These are phyloP conservation scores for Termitomyces sp. DNA, from an alignment of 768 basidiomycete species.

Conservation along the genomic window DNA sequence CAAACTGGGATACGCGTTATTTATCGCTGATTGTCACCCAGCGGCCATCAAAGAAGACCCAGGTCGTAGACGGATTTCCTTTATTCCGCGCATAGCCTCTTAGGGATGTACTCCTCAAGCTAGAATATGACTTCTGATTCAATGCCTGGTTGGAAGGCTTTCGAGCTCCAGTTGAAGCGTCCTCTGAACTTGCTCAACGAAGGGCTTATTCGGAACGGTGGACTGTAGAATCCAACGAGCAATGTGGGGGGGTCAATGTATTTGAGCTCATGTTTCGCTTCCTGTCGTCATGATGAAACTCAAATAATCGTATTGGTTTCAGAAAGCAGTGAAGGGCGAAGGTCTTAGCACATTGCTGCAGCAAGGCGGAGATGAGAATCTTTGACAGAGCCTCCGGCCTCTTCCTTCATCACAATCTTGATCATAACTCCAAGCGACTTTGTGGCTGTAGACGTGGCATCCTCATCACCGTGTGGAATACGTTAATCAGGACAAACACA, in stretches of 20 bases:
- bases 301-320: neutral
- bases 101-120: slow-evolving; percentile 86
- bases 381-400: slow-evolving; percentile 43
- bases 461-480: neutral
- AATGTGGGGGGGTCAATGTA: slow-evolving; percentile 77
- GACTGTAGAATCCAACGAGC: slow-evolving; percentile 80
- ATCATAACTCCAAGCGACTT: neutral
- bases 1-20: neutral
- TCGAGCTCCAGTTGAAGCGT: slow-evolving; percentile 60
- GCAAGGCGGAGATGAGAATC: slow-evolving; percentile 77
- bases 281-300: neutral
- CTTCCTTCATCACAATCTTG: slow-evolving; percentile 23
- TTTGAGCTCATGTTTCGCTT: slow-evolving; percentile 54
- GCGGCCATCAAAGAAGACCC: no score
- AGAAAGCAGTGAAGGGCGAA: slow-evolving; percentile 79
- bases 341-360: slow-evolving; percentile 70
- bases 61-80: neutral
- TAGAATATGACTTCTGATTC: slow-evolving; percentile 91
- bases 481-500: neutral
- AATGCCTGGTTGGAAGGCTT: slow-evolving; percentile 97
- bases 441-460: no score
- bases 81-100: slow-evolving; percentile 60
- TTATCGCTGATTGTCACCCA: neutral
- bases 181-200: slow-evolving; percentile 36
- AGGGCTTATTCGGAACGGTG: slow-evolving; percentile 65